Conservation (phyloP, 352 stramenopile species). For the Phytopythium cucurbitacearum region DNA sequence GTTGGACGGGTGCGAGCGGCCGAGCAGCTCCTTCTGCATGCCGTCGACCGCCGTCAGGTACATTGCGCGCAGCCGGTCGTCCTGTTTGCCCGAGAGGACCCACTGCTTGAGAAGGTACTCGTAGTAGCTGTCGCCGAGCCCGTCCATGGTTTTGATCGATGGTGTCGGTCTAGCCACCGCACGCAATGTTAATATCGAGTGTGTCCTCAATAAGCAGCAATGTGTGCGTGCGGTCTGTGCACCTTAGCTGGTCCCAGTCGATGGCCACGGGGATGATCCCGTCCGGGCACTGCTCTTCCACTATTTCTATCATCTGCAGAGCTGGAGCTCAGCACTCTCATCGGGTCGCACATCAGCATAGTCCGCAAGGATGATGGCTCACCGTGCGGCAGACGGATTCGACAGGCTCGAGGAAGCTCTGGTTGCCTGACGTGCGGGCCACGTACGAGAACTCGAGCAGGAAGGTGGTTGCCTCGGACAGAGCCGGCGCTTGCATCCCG, state of each 20-base stretch:
- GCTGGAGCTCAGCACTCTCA: too few species aligned
- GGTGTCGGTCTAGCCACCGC: not conserved
- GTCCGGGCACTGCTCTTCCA: slow-evolving; percentile 26
- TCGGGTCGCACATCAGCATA: not conserved
- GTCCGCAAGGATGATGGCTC: slow-evolving; percentile 1
- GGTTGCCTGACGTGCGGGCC: slow-evolving; percentile 24
- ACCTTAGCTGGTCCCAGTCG: slow-evolving; percentile 24
- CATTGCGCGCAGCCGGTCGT: slow-evolving; percentile 37
- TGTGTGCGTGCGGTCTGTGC: too few species aligned
- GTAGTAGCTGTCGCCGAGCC: slow-evolving; percentile 63
- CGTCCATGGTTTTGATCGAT: slow-evolving; percentile 42
- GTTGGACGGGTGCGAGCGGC: slow-evolving; percentile 28
- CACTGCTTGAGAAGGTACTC: slow-evolving; percentile 82
- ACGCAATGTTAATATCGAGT: too few species aligned
- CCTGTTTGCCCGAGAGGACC: slow-evolving; percentile 47
- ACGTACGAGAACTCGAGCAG: slow-evolving; percentile 70
- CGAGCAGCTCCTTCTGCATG: slow-evolving; percentile 38
- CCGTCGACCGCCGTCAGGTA: slow-evolving; percentile 52
- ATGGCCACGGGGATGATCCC: slow-evolving; percentile 42
- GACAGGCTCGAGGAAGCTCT: slow-evolving; percentile 27
- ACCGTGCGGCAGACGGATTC: slow-evolving; percentile 40
- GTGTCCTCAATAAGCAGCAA: too few species aligned
- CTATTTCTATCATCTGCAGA: slow-evolving; percentile 23
- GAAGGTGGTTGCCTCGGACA: slow-evolving; percentile 52
- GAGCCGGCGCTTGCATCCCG: slow-evolving; percentile 14